phyloP scores from a whole-genome alignment of 495 filamentous ascomycete genomes.

The Sordaria brevicollis region DNA sequence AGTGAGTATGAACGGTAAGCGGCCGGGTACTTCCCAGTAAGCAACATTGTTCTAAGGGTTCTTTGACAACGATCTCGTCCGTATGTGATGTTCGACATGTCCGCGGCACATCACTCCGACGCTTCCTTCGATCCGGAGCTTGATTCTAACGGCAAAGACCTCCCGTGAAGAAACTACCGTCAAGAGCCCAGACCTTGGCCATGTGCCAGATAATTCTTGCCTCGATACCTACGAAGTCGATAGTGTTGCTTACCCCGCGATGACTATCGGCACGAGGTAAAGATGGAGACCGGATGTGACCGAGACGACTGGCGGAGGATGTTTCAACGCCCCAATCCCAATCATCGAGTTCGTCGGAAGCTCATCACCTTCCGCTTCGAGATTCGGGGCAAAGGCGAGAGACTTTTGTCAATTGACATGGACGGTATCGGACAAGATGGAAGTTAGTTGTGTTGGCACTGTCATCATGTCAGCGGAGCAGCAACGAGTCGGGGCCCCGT shows the following conservation, averaged over 20 bases:
- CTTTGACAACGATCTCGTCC: no score
- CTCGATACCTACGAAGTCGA: background rate
- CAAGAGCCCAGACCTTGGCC: no score
- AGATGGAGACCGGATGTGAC: background rate
- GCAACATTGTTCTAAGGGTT: no score
- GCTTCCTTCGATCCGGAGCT: no score
- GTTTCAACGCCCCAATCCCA: background rate
- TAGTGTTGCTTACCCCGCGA: background rate
- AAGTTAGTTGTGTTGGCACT: background rate
- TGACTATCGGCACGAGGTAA: background rate
- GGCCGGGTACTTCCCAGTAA: background rate
- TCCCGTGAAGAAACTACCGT: no score
- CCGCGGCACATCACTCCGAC: no score
- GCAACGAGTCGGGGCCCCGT: fast-evolving
- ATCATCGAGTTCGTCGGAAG: fast-evolving
- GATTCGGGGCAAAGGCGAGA: background rate
- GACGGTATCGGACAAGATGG: background rate
- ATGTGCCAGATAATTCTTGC: background rate
- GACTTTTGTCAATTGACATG: background rate
- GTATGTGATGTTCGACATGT: no score
- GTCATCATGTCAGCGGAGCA: background rate
- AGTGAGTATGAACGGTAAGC: background rate
- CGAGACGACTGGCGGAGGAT: background rate
- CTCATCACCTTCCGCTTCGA: background rate
- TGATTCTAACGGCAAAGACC: no score